phyloP scores from a whole-genome alignment of 495 filamentous ascomycete species.

The Cercophora scortea region DNA sequence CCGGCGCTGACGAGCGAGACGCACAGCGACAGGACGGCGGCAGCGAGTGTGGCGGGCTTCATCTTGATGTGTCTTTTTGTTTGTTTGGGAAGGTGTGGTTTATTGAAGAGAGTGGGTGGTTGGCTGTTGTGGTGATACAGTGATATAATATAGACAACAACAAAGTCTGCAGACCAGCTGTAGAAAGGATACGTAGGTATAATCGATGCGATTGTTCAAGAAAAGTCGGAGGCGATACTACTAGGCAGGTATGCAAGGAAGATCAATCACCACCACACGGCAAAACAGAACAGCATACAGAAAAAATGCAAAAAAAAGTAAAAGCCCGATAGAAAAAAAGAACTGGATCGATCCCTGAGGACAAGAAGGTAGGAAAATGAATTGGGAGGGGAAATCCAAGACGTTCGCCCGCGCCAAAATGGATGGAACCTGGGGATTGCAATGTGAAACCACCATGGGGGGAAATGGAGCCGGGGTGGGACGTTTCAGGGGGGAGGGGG shows the following conservation, averaged over 20 bases:
- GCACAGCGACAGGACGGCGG: slow-evolving; percentile 28
- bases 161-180: not conserved
- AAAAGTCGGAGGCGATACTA: too few species aligned
- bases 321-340: not conserved
- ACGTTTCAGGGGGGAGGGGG: too few species aligned
- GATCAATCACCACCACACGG: not conserved
- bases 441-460: too few species aligned
- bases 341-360: not conserved
- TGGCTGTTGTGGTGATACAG: too few species aligned
- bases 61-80: slow-evolving; percentile 12
- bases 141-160: not conserved
- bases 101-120: too few species aligned
- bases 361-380: not conserved
- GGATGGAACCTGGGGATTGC: too few species aligned
- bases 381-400: not conserved
- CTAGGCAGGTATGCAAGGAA: not conserved
- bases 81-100: not conserved
- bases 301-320: not conserved
- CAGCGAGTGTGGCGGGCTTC: slow-evolving; percentile 28
- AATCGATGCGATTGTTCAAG: too few species aligned
- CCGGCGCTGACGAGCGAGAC: slow-evolving; percentile 37
- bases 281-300: not conserved
- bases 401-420: not conserved
- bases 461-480: too few species aligned
- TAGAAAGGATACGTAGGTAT: not conserved